Conservation (phyloP, 441 rosid species). For the Gossypium davidsonii region DNA sequence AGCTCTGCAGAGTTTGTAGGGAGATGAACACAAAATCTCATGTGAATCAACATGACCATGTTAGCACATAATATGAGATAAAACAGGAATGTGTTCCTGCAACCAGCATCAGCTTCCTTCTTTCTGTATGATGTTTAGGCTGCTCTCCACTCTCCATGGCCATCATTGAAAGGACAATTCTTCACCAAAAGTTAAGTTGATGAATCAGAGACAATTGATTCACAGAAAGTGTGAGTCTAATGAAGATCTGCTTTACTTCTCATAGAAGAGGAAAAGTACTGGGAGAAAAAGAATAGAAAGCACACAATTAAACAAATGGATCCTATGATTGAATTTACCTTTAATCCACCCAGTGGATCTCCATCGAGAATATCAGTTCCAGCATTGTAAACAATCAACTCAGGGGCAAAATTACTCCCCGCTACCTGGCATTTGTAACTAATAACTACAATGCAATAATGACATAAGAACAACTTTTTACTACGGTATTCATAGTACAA, state of each 20-base stretch:
- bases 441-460: background rate
- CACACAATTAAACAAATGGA: background rate
- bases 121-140: background rate
- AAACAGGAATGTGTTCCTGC: background rate
- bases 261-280: background rate
- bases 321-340: slow-evolving; percentile 34
- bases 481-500: background rate
- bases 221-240: background rate
- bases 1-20: background rate
- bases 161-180: background rate
- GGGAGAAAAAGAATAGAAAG: background rate
- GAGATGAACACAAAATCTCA: background rate
- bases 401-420: slow-evolving; percentile 52
- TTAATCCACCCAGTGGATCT: slow-evolving; percentile 81
- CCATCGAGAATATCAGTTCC: slow-evolving; percentile 96
- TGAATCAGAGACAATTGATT: background rate
- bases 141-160: background rate
- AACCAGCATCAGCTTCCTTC: background rate
- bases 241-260: slow-evolving; percentile 1
- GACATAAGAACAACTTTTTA: slow-evolving; percentile 1
- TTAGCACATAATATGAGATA: background rate
- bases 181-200: background rate
- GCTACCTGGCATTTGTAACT: slow-evolving; percentile 52
- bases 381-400: slow-evolving; percentile 81
- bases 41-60: background rate